A percentile compares a stretch with the other conserved stretches of the same genome.
Evolutionary conservation across 2,329 filamentous ascomycete species (phyloP).

Genomic region (Basipetospora chlamydospora): DNA sequence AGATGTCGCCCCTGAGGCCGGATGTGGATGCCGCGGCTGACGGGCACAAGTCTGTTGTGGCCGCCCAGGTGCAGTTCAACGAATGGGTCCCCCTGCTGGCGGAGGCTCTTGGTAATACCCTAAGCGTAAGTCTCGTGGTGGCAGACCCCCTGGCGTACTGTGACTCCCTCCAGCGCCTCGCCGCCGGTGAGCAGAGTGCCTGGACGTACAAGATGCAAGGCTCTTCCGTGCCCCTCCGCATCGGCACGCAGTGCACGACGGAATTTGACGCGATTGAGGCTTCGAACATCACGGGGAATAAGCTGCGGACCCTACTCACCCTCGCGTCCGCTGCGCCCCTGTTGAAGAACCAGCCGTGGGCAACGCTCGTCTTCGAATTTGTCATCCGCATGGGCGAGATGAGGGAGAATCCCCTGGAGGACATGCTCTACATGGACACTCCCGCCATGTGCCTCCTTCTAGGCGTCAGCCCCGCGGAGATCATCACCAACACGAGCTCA

Average conservation of each 20-base stretch:
- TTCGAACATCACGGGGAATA: slow-evolving; percentile 23
- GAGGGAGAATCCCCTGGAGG: slow-evolving; percentile 18
- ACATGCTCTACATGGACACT: slow-evolving; percentile 30
- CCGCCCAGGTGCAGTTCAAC: slow-evolving; percentile 29
- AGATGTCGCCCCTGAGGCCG: slow-evolving; percentile 23
- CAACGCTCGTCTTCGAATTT: slow-evolving; percentile 34
- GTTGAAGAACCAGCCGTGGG: slow-evolving; percentile 25
- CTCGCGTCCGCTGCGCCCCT: slow-evolving; percentile 30
- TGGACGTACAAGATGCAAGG: slow-evolving; percentile 27
- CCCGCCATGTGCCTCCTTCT: slow-evolving; percentile 32
- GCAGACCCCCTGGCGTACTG: slow-evolving; percentile 37
- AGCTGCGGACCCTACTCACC: slow-evolving; percentile 22
- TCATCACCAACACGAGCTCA: slow-evolving; percentile 32
- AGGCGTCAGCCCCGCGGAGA: slow-evolving; percentile 33
- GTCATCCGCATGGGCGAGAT: slow-evolving; percentile 18
- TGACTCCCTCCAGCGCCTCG: slow-evolving; percentile 30
- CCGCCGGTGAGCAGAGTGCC: slow-evolving; percentile 16
- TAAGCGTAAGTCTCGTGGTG: slow-evolving; percentile 29
- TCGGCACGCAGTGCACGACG: slow-evolving; percentile 18
- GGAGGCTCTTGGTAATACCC: slow-evolving; percentile 11
- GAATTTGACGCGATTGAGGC: slow-evolving; percentile 44
- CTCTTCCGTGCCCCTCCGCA: slow-evolving; percentile 20
- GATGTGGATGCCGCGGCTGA: slow-evolving; percentile 3
- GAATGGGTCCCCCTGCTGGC: slow-evolving; percentile 29
- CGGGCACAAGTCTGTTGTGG: slow-evolving; percentile 14